These are phyloP conservation scores for Trichothecium roseum DNA, from an alignment of 2,329 filamentous ascomycete species.

Conservation along the genomic window DNA sequence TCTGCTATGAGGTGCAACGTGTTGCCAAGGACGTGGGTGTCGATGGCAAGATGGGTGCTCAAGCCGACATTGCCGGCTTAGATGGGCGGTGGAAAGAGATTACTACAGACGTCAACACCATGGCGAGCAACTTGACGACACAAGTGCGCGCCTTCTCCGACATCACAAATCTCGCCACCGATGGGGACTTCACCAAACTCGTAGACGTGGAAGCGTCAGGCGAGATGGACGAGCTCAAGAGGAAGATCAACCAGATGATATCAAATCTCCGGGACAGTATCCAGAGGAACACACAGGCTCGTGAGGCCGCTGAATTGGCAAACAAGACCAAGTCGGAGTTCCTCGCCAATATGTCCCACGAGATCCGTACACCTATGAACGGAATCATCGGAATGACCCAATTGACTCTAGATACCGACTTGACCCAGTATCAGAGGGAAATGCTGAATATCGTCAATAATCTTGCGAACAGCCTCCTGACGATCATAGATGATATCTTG, in stretches of 20 bases:
- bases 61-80: conserved; percentile 87
- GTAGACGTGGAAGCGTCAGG: conserved; percentile 96
- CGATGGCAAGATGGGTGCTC: conserved; percentile 96
- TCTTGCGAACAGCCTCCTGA: conserved; percentile 87
- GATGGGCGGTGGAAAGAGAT: conserved; percentile 98
- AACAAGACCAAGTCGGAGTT: conserved; percentile 99
- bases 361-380: conserved; percentile 95
- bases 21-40: conserved; percentile 95
- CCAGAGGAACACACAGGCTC: conserved; percentile 88
- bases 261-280: conserved; percentile 93
- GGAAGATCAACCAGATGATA: conserved; percentile 99
- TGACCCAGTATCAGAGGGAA: conserved; percentile 91
- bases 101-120: conserved; percentile 91
- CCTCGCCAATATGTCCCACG: conserved; percentile 97
- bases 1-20: conserved; percentile 91
- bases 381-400: conserved; percentile 98
- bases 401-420: conserved; percentile 84
- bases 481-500: conserved; percentile 83
- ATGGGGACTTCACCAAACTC: conserved; percentile 93
- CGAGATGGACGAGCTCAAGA: conserved; percentile 98
- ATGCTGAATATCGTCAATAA: conserved; percentile 99
- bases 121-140: conserved; percentile 72
- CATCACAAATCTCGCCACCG: conserved; percentile 94
- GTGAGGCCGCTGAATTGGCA: conserved; percentile 89
- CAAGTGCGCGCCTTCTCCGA: conserved; percentile 97